Base-by-base conservation (phyloP, 345 rosid genomes). In the Alliaria petiolata region DNA sequence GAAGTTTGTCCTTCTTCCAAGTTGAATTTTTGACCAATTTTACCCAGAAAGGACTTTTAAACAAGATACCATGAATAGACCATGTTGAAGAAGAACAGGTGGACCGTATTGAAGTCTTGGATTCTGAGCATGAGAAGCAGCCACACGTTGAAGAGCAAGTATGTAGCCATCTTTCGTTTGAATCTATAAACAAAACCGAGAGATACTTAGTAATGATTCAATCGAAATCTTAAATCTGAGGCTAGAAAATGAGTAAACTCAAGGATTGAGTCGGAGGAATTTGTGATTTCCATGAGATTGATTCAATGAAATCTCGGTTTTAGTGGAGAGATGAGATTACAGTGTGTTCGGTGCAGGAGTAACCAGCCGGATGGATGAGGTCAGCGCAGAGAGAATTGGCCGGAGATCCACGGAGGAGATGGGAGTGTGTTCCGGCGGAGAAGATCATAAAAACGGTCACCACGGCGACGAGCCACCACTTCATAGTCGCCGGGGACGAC, bases 71-170 rank as follows among this genome's bases (percentile, higher is more conserved):
- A 91, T 93, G 65, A 93, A 89, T 46, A 93, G 83, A 49, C 96
- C 98, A 71, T 93, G 98, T 40, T 80, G 91, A 83, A 93, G 93
- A 78, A 93, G 71, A 75, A 93, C 86, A 45, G 98, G 97, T 59
- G 78, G 90, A 69, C 84, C 80, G 7, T 16, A 61, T 52, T 70
- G 70, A 62, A 68, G 57, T 66, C 38, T 50, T 45, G 73, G 45
- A 62, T 77, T 68, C 5, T 45, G 70, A 70, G 62, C 50, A 59
- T 40, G 70, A 8, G 90, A 87, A 5, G 97, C 81, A 19, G n/a
- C n/a, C n/a, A 93, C 86, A 8, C 97, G 93, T 44, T 91, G 97
- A 63, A 93, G 85, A 71, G 85, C 89, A 46, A 91, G 67, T 79
- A 89, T 57, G 75, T 78, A 93, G 8, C 97, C 96, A 82, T 91